Evolutionary conservation across 192 early-diverging fungal species (phyloP), one percentile per base, ranked within the genome.

Genomic region (Phlyctochytrium planicorne): DNA sequence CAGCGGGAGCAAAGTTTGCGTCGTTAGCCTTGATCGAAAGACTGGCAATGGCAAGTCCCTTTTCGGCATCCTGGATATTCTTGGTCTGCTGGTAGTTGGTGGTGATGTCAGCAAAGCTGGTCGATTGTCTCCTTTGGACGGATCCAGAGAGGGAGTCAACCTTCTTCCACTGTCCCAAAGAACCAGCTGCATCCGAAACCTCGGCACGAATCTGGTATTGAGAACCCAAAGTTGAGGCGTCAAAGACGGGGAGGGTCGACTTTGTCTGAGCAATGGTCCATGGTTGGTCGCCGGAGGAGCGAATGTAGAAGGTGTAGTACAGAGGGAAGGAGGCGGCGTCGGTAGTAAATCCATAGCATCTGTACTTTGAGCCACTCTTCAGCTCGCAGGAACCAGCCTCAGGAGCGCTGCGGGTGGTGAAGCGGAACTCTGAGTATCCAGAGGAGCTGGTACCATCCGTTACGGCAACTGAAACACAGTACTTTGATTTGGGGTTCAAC

Each of bases 391-490:
- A 10, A 25, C 55, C 55, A 27, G 55, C 10, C 55, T 10, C 6
- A 27, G 55, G 55, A 10, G 55, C 55, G 12, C 4, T 27, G 25
- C 55, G 55, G 25, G 55, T 57, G 55, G 55, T 25, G 25, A 57
- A 57, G 20, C 6, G 10, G 25, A 57, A 57, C 55, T 29, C 27
- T 12, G 55, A 14, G 55, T 14, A 57, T 4, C 55, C 55, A n/a
- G 40, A 10, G 20, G 10, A 20, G 33, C 14, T 59, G 29, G 52
- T 35, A 0, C 62, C 62, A 59, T 71, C 69, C n/a, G n/a, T 29
- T 14, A 71, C 69, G 17, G 69, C 62, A 56, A 65, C 62, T 16
- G 34, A 0, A n/a, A 65, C 32, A 36, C 69, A 71, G 63, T 71
- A 71, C 2, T 10, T 64, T 0, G 62, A 53, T 0, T 53, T 62